Conservation (phyloP, 2,329 filamentous ascomycete genomes). For the Cadophora malorum region DNA sequence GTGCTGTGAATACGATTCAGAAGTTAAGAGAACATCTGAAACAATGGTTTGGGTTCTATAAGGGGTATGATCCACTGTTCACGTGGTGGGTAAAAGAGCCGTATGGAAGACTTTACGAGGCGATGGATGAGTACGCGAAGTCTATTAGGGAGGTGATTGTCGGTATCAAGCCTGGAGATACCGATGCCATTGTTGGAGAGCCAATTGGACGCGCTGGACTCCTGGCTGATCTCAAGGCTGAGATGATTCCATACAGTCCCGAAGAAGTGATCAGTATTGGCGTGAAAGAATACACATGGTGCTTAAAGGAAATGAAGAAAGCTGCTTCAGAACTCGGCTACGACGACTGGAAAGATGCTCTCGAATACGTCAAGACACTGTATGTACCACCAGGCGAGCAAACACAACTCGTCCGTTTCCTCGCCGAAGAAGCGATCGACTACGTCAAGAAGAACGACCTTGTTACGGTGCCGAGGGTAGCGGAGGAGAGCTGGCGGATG, state of each 20-base stretch:
- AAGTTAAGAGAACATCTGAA: slow-evolving; percentile 51
- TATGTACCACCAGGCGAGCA: slow-evolving; percentile 62
- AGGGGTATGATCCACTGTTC: slow-evolving; percentile 61
- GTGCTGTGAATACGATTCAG: slow-evolving; percentile 52
- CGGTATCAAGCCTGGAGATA: slow-evolving; percentile 51
- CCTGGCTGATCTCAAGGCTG: slow-evolving; percentile 57
- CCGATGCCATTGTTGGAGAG: slow-evolving; percentile 61
- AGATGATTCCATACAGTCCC: slow-evolving; percentile 64
- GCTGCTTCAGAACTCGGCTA: slow-evolving; percentile 57
- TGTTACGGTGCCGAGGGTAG: slow-evolving; percentile 60
- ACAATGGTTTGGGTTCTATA: slow-evolving; percentile 59
- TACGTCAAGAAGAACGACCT: slow-evolving; percentile 61
- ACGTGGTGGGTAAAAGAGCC: slow-evolving; percentile 61
- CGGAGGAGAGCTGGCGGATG: slow-evolving; percentile 60
- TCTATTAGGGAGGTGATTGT: slow-evolving; percentile 52
- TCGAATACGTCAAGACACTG: slow-evolving; percentile 62
- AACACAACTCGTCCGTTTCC: slow-evolving; percentile 56
- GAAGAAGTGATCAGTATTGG: slow-evolving; percentile 61
- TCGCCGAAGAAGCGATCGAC: slow-evolving; percentile 57
- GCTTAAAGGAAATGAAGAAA: slow-evolving; percentile 59
- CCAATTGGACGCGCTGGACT: slow-evolving; percentile 60
- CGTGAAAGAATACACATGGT: slow-evolving; percentile 60
- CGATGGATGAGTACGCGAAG: slow-evolving; percentile 47
- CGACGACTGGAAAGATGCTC: slow-evolving; percentile 57
- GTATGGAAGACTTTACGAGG: slow-evolving; percentile 49